A percentile compares a stretch with the other conserved stretches of the same genome.
Conservation (phyloP, 2,329 filamentous ascomycete genomes). For the Aspergillus sp. region DNA sequence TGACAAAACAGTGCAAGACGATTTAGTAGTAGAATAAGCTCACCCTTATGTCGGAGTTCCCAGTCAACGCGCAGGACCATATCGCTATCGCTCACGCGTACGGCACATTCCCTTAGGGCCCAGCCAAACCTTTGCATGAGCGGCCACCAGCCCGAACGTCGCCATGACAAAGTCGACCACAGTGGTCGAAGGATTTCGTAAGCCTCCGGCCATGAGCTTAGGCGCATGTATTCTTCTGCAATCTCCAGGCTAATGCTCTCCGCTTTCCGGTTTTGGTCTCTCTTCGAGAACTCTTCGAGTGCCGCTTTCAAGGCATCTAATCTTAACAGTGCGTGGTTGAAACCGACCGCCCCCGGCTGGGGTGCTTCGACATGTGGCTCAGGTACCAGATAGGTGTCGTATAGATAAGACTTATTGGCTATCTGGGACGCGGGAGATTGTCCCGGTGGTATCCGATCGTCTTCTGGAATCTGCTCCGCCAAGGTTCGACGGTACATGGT, state of each 20-base stretch:
- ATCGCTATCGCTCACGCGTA: constrained; percentile 47
- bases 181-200: constrained; percentile 53
- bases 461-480: constrained; percentile 59
- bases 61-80: constrained; percentile 57
- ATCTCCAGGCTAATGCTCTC: constrained; percentile 58
- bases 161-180: constrained; percentile 61
- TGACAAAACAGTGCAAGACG: background rate
- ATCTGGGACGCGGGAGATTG: constrained; percentile 58
- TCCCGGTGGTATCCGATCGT: constrained; percentile 58
- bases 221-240: constrained; percentile 55
- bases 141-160: constrained; percentile 60
- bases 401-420: constrained; percentile 54
- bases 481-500: constrained; percentile 52
- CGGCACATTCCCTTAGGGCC: constrained; percentile 56
- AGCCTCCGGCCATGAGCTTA: constrained; percentile 54
- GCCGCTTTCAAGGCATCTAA: constrained; percentile 50
- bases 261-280: constrained; percentile 56
- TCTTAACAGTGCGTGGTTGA: constrained; percentile 56
- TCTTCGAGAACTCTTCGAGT: constrained; percentile 53
- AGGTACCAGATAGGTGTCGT: constrained; percentile 63
- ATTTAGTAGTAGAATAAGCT: constrained; percentile 9
- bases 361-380: constrained; percentile 59
- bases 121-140: constrained; percentile 57
- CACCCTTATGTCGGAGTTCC: constrained; percentile 53
- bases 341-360: constrained; percentile 44